Percentiles rank a stretch among this genome's conserved stretches.
phyloP scores from a whole-genome alignment of 164 flowering plant genomes.

The Cinnamomum chago region DNA sequence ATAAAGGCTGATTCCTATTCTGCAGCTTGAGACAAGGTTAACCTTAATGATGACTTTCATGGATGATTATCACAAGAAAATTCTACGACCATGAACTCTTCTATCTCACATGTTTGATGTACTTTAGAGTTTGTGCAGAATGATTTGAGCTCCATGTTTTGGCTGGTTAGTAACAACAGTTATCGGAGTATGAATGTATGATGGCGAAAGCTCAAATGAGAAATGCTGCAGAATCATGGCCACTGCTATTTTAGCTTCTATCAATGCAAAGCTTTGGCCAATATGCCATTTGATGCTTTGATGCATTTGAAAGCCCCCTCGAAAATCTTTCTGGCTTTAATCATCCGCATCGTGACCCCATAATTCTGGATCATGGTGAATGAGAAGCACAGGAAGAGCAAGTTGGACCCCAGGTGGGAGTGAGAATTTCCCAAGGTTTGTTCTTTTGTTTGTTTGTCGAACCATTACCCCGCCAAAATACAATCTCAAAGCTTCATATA shows the following conservation, averaged over 20 bases:
- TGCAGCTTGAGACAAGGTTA: background rate
- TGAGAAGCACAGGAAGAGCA: conserved; percentile 4
- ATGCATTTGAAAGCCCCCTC: conserved; percentile 12
- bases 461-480: conserved; percentile 6
- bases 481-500: conserved; percentile 14
- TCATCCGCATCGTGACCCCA: conserved; percentile 20
- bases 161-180: conserved; percentile 3
- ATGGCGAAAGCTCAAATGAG: conserved; percentile 11
- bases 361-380: conserved; percentile 13
- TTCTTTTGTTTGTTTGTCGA: conserved; percentile 10
- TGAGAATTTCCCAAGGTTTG: conserved; percentile 7
- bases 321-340: conserved; percentile 14
- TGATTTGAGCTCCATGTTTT: conserved; percentile 10
- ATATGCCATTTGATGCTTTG: conserved; percentile 10
- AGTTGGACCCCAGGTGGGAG: conserved; percentile 11
- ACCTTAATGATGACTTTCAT: no score
- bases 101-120: background rate
- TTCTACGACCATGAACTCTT: background rate
- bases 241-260: conserved; percentile 15
- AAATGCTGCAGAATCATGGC: conserved; percentile 15
- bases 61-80: background rate
- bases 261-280: conserved; percentile 12
- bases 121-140: conserved; percentile 3
- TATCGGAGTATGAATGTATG: conserved; percentile 14
- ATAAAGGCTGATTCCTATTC: background rate